phyloP scores from a whole-genome alignment of 495 filamentous ascomycete species.

The Mytilinidion resinicola region DNA sequence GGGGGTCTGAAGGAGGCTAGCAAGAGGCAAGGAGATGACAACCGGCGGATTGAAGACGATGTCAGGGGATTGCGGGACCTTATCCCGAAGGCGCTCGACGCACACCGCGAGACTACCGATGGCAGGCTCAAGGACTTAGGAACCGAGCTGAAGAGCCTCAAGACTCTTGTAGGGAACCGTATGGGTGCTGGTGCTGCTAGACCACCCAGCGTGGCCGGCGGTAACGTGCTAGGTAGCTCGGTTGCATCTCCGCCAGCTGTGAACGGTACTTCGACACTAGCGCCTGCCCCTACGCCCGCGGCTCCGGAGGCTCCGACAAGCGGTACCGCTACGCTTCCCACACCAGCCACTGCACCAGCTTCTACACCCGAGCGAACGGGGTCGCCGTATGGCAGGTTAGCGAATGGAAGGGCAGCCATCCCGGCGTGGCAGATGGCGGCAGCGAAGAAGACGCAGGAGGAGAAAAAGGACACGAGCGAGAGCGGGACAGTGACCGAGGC shows the following conservation, averaged over 20 bases:
- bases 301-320: conserved; percentile 33
- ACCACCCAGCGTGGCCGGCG: conserved; percentile 30
- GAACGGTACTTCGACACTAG: conserved; percentile 29
- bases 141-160: conserved; percentile 84
- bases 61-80: conserved; percentile 71
- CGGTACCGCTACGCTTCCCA: conserved; percentile 25
- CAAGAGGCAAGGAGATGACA: conserved; percentile 75
- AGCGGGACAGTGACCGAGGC: conserved; percentile 31
- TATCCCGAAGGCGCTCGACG: conserved; percentile 81
- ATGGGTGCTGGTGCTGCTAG: conserved; percentile 49
- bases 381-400: conserved; percentile 30
- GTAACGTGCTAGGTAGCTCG: conserved; percentile 28
- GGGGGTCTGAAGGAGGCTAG: conserved; percentile 71
- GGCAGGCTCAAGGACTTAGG: conserved; percentile 75
- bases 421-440: conserved; percentile 86
- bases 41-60: conserved; percentile 76
- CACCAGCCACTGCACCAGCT: conserved; percentile 18
- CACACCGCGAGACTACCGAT: conserved; percentile 79
- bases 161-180: conserved; percentile 75
- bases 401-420: conserved; percentile 58
- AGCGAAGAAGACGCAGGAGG: conserved; percentile 48
- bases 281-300: conserved; percentile 34
- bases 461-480: conserved; percentile 34
- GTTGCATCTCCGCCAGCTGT: conserved; percentile 5
- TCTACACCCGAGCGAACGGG: conserved; percentile 5